These are phyloP conservation scores for Aspergillus cristatus DNA, from an alignment of 495 filamentous ascomycete genomes.

Conservation along the genomic window DNA sequence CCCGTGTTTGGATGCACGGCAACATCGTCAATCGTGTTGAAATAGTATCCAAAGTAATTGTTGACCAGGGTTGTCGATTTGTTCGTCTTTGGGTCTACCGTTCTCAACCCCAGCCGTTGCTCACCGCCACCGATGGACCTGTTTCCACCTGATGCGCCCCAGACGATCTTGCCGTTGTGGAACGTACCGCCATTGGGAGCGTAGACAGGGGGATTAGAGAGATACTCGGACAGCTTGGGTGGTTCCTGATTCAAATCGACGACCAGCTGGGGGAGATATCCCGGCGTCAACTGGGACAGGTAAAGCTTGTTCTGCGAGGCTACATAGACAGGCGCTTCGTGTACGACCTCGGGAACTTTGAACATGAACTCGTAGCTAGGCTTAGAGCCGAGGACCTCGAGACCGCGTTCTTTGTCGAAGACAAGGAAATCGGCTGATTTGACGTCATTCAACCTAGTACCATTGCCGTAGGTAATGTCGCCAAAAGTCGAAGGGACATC, in stretches of 20 bases:
- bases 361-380: slow-evolving; percentile 22
- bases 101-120: slow-evolving; percentile 14
- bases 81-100: slow-evolving; percentile 19
- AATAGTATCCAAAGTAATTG: slow-evolving; percentile 23
- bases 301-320: slow-evolving; percentile 25
- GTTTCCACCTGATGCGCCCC: slow-evolving; percentile 17
- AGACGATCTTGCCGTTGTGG: slow-evolving; percentile 19
- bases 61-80: slow-evolving; percentile 19
- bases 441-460: slow-evolving; percentile 16
- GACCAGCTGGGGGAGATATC: slow-evolving; percentile 19
- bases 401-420: slow-evolving; percentile 23
- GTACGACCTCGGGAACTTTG: slow-evolving; percentile 19
- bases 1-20: slow-evolving; percentile 21
- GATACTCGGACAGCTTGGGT: slow-evolving; percentile 21
- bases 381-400: slow-evolving; percentile 24
- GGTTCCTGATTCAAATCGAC: slow-evolving; percentile 27
- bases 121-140: slow-evolving; percentile 13
- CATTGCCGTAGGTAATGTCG: slow-evolving; percentile 18
- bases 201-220: slow-evolving; percentile 28
- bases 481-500: slow-evolving; percentile 9
- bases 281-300: slow-evolving; percentile 21
- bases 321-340: slow-evolving; percentile 36
- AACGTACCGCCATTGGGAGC: slow-evolving; percentile 21
- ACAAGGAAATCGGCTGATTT: slow-evolving; percentile 25
- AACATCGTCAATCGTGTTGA: slow-evolving; percentile 19